Evolutionary conservation across 1,139 yeast species (phyloP), one percentile per base, ranked within the genome.

Genomic region (Protomyces lactucae-debilis): DNA sequence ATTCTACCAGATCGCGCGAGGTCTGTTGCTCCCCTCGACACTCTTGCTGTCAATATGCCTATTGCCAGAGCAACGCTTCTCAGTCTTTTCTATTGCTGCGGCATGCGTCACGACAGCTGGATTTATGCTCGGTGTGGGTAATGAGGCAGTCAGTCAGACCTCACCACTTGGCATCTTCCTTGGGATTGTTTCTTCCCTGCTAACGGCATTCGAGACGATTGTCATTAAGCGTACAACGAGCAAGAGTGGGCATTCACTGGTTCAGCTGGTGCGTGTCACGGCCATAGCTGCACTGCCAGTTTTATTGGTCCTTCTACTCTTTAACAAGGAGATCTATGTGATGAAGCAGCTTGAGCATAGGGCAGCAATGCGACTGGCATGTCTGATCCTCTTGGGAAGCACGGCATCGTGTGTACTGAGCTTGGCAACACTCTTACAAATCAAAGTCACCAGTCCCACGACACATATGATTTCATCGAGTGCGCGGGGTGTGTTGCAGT

Each of bases 1-100:
- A 3, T 60, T 60, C 56, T 60, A 60, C 52, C 64, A 60, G 28
- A 60, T 60, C 14, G 45, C 52, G 3, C 57, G 64, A 5, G 64
- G 64, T 10, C 39, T 60, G 10, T 39, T 60, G 40, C 39, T 60
- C 23, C 64, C 64, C n/a, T 28, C 53, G 35, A 60, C 64, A n/a
- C 23, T 60, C 18, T 8, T 53, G n/a, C 52, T 60, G 35, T 52
- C 57, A 8, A 23, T 12, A 21, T 18, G 53, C 8, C 25, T 60
- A 14, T 52, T 60, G 16, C 53, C 55, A 16, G 53, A 60, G 9
- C 28, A 57, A 3, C 39, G 23, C 9, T n/a, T 18, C 6, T 52
- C 56, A 0, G 43, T 56, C n/a, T 32, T 8, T 8, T 14, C 54
- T 8, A 46, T 53, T n/a, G 36, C 6, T 10, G 57, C 53, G 2